Evolutionary conservation across 371 early-diverging fungal species (phyloP).

Genomic region (Saksenaea oblongispora): DNA sequence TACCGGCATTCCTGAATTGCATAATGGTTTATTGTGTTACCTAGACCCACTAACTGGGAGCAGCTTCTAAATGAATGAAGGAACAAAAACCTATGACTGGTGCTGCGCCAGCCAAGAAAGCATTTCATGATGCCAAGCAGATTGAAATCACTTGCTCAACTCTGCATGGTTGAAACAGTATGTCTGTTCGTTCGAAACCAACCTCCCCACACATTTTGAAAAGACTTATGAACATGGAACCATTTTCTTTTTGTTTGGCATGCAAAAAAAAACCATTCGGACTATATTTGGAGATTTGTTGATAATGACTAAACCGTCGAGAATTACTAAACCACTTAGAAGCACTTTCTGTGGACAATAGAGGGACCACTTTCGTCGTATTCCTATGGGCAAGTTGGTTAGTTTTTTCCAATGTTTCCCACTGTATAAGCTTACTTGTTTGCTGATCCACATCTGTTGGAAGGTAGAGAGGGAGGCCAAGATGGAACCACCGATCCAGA

Average conservation of each 20-base stretch:
- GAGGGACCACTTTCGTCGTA: slow-evolving; percentile 98
- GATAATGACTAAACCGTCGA: slow-evolving; percentile 5
- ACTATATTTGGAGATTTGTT: slow-evolving; percentile 5
- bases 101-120: too few relatives aligned
- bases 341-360: slow-evolving; percentile 99
- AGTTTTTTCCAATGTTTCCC: not conserved
- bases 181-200: not conserved
- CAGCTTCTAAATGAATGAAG: too few relatives aligned
- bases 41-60: too few relatives aligned
- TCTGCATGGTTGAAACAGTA: too few relatives aligned
- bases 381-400: slow-evolving; percentile 62
- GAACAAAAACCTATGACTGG: too few relatives aligned
- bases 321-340: slow-evolving; percentile 62
- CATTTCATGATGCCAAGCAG: too few relatives aligned
- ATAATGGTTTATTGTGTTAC: too few relatives aligned
- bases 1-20: too few relatives aligned
- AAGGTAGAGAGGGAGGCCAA: slow-evolving; percentile 99
- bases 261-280: slow-evolving; percentile 2
- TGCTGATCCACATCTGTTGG: slow-evolving; percentile 62
- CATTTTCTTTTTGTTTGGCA: slow-evolving; percentile 1
- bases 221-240: not conserved
- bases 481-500: slow-evolving; percentile 99
- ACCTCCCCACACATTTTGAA: not conserved
- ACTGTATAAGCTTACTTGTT: slow-evolving; percentile 14
- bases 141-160: too few relatives aligned